These are phyloP conservation scores for Bromus sterilis DNA, from an alignment of 176 grass and related monocot genomes.

Conservation along the genomic window DNA sequence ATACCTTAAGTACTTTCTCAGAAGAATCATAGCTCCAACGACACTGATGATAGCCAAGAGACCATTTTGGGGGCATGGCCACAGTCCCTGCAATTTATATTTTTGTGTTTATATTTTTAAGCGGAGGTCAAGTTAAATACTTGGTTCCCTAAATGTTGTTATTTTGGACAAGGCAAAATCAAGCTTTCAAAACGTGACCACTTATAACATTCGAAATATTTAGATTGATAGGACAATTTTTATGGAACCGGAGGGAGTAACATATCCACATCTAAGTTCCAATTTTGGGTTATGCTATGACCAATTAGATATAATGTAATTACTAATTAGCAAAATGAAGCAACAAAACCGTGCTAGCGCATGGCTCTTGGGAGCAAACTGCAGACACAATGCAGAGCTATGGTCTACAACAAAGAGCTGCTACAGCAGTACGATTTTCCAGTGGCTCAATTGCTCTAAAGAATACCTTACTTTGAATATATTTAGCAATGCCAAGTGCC, in stretches of 20 bases:
- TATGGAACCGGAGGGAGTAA: not conserved
- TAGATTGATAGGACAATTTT: not conserved
- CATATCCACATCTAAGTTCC: not conserved
- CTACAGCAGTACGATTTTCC: not conserved
- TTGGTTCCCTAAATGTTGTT: not conserved
- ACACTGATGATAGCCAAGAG: conserved; percentile 95
- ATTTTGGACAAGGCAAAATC: not conserved
- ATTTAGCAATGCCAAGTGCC: not conserved
- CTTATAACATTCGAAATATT: not conserved
- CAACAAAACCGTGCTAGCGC: not conserved
- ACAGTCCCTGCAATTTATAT: conserved; percentile 53
- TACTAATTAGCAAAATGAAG: not conserved
- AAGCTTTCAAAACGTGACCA: not conserved
- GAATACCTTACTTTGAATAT: not conserved
- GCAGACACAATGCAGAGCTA: not conserved
- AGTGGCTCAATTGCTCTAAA: not conserved
- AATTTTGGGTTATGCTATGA: not conserved
- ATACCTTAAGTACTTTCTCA: conserved; percentile 85
- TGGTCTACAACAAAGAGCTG: not conserved
- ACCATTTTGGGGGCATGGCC: conserved; percentile 95
- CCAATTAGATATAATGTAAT: not conserved
- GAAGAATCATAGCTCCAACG: conserved; percentile 89
- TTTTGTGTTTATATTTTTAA: not conserved
- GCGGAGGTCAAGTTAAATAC: not conserved
- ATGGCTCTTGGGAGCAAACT: not conserved